Conservation (phyloP, 2,329 filamentous ascomycete genomes). For the Penicillium sp. region DNA sequence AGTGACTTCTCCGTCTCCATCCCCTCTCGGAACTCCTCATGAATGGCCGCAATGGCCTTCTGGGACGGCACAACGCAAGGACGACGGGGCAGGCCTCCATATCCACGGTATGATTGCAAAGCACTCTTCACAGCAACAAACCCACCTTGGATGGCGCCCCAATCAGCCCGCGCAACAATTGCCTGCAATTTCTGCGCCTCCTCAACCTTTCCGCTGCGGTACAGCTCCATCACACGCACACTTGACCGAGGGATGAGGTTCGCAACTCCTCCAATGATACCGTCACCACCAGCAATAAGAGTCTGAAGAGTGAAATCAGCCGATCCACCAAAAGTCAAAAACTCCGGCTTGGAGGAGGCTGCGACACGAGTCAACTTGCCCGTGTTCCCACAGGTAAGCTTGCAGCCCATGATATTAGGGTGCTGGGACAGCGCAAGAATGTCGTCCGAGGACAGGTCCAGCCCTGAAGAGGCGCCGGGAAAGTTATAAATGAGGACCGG, state of each 20-base stretch:
- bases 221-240: conserved; percentile 75
- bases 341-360: conserved; percentile 50
- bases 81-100: conserved; percentile 72
- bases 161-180: conserved; percentile 75
- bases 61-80: conserved; percentile 56
- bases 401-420: conserved; percentile 67
- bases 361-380: conserved; percentile 68
- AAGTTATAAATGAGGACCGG: conserved; percentile 73
- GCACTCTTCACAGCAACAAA: conserved; percentile 85
- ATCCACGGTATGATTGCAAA: conserved; percentile 77
- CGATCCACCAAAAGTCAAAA: conserved; percentile 85
- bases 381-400: conserved; percentile 72
- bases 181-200: conserved; percentile 76
- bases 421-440: conserved; percentile 59
- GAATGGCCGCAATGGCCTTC: conserved; percentile 32
- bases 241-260: conserved; percentile 84
- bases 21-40: conserved; percentile 39
- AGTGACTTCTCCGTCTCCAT: conserved; percentile 39
- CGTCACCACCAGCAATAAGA: conserved; percentile 72
- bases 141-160: conserved; percentile 77
- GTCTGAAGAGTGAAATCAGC: conserved; percentile 86
- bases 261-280: conserved; percentile 81
- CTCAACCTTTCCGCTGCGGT: conserved; percentile 67
- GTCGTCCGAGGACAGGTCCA: conserved; percentile 67
- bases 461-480: conserved; percentile 64